Conservation (phyloP, 2,329 filamentous ascomycete genomes). For the Ophiostoma sp. region DNA sequence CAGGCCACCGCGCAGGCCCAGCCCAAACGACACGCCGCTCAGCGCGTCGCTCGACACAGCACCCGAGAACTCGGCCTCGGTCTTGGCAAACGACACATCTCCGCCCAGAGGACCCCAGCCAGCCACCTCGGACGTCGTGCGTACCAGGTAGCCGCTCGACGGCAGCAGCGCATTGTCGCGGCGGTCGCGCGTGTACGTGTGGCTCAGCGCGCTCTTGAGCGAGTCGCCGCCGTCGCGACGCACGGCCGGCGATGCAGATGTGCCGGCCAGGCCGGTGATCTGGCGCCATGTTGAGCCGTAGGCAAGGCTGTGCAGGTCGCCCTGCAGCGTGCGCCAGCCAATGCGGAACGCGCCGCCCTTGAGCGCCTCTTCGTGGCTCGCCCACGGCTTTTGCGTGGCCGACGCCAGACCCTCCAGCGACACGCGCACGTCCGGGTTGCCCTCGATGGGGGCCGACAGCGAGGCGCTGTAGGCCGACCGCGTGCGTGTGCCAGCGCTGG, state of each 20-base stretch:
- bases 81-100: conserved; percentile 90
- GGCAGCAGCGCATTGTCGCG: conserved; percentile 83
- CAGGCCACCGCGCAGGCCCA: conserved; percentile 72
- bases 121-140: conserved; percentile 75
- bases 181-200: conserved; percentile 55
- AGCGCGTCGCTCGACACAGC: conserved; percentile 61
- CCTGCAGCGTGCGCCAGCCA: conserved; percentile 55
- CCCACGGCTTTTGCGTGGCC: conserved; percentile 84
- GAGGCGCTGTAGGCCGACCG: conserved; percentile 84
- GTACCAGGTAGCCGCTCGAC: conserved; percentile 72
- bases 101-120: conserved; percentile 78
- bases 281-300: conserved; percentile 86
- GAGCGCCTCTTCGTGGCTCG: conserved; percentile 85
- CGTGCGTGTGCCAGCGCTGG: conserved; percentile 82
- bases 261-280: conserved; percentile 67
- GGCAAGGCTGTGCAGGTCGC: conserved; percentile 68
- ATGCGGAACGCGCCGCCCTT: conserved; percentile 73
- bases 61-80: conserved; percentile 75
- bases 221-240: conserved; percentile 82
- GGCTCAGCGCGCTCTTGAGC: conserved; percentile 37
- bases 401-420: conserved; percentile 77
- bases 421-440: conserved; percentile 74
- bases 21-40: conserved; percentile 75
- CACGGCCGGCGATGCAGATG: conserved; percentile 70
- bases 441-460: conserved; percentile 75